A percentile compares a stretch with the other conserved stretches of the same genome.
phyloP scores from a whole-genome alignment of 2,329 filamentous ascomycete species.

The Acarospora socialis region DNA sequence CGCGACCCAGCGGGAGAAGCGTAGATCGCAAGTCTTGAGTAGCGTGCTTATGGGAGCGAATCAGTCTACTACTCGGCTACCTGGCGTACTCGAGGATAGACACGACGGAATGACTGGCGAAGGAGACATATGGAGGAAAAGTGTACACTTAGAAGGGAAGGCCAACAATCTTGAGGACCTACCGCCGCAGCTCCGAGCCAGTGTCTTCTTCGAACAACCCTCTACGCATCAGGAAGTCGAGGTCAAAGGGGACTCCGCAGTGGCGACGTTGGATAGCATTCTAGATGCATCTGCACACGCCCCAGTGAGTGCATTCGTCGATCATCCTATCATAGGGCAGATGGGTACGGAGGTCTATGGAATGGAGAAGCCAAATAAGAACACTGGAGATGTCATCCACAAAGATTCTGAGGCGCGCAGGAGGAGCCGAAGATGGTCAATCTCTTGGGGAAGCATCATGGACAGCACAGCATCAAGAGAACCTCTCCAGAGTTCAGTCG shows the following conservation, averaged over 20 bases:
- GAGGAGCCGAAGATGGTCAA: no score
- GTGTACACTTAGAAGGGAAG: conserved; percentile 8
- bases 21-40: conserved; percentile 59
- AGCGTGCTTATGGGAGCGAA: conserved; percentile 42
- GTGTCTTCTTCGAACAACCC: conserved; percentile 70
- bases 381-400: no score
- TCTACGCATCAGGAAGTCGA: conserved; percentile 40
- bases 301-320: conserved; percentile 81
- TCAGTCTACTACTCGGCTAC: conserved; percentile 37
- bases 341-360: conserved; percentile 65
- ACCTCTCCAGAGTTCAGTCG: no score
- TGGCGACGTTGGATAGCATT: conserved; percentile 79
- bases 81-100: conserved; percentile 11
- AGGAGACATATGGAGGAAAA: conserved; percentile 11
- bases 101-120: conserved; percentile 9
- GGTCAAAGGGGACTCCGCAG: conserved; percentile 63
- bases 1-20: conserved; percentile 48
- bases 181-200: conserved; percentile 79
- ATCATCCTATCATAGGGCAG: conserved; percentile 69
- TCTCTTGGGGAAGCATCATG: no score
- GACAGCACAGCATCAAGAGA: no score
- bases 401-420: no score
- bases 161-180: conserved; percentile 37
- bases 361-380: no score
- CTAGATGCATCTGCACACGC: conserved; percentile 78